phyloP scores from a whole-genome alignment of 352 stramenopile genomes.

The Phytophthora pseudosyringae region DNA sequence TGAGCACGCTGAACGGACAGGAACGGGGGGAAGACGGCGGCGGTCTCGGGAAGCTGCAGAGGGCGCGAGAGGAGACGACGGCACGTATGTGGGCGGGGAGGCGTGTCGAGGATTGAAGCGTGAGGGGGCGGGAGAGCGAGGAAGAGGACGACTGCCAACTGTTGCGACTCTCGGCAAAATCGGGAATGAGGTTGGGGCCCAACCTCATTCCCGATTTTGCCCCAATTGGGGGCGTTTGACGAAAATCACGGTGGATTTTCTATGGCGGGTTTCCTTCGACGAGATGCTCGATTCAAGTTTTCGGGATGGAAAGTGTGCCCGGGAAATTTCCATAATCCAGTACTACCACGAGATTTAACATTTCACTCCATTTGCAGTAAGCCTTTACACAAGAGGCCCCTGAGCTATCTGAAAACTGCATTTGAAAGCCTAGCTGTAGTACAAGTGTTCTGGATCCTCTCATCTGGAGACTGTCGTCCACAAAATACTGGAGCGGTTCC shows the following conservation, averaged over 20 bases:
- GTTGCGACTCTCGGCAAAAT: constrained; percentile 23
- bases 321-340: no score
- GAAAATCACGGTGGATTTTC: constrained; percentile 15
- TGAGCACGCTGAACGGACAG: constrained; percentile 28
- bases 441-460: no score
- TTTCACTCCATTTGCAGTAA: no score
- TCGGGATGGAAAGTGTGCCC: no score
- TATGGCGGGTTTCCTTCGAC: constrained; percentile 3
- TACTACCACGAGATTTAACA: no score
- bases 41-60: constrained; percentile 10
- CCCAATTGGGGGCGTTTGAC: constrained; percentile 1
- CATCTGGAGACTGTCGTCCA: no score
- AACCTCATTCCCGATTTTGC: no score
- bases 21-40: background rate
- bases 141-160: background rate
- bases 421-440: no score
- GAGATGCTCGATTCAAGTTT: no score
- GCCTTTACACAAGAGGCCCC: no score
- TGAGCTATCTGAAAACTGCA: no score
- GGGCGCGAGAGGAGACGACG: constrained; percentile 1
- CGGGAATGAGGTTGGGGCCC: constrained; percentile 27
- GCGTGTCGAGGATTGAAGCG: background rate
- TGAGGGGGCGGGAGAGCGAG: background rate
- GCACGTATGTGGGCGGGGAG: background rate
- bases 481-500: no score